Conservation (phyloP, 306 rosid species). For the Acacia confusa region DNA sequence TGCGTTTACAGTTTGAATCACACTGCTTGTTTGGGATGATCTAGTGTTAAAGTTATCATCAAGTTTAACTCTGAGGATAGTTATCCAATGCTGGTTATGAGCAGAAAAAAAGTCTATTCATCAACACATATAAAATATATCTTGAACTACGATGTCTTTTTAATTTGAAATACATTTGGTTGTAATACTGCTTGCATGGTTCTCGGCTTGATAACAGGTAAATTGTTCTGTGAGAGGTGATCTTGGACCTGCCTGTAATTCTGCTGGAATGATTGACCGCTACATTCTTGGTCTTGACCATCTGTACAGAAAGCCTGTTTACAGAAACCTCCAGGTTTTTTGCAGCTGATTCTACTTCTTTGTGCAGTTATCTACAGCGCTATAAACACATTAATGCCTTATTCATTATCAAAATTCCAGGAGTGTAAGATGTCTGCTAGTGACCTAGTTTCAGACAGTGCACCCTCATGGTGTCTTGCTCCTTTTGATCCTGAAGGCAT, state of each 20-base stretch:
- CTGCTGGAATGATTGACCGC: constrained; percentile 94
- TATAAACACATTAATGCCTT: constrained; percentile 31
- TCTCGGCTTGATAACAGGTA: constrained; percentile 56
- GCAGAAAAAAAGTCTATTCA: neutral
- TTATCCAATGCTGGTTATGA: neutral
- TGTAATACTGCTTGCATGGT: constrained; percentile 27
- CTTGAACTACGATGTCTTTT: neutral
- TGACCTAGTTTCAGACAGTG: constrained; percentile 63
- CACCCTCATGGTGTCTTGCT: constrained; percentile 89
- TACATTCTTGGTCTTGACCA: constrained; percentile 71
- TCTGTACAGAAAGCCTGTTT: constrained; percentile 75
- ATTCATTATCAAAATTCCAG: constrained; percentile 50
- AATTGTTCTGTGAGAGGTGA: constrained; percentile 86
- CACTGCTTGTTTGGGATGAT: constrained; percentile 2
- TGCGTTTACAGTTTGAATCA: neutral
- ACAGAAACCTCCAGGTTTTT: constrained; percentile 79
- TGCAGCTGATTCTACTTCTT: constrained; percentile 25
- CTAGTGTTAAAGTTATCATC: neutral
- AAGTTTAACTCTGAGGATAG: neutral
- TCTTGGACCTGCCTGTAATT: constrained; percentile 89
- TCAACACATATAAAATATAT: neutral
- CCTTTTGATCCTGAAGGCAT: constrained; percentile 97
- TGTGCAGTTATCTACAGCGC: constrained; percentile 13
- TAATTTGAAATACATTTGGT: constrained; percentile 9
- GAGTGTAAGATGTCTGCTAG: constrained; percentile 62